Evolutionary conservation across 106 monocot species (phyloP), one percentile per base, ranked within the genome.

Genomic region (Dioscorea dumetorum): DNA sequence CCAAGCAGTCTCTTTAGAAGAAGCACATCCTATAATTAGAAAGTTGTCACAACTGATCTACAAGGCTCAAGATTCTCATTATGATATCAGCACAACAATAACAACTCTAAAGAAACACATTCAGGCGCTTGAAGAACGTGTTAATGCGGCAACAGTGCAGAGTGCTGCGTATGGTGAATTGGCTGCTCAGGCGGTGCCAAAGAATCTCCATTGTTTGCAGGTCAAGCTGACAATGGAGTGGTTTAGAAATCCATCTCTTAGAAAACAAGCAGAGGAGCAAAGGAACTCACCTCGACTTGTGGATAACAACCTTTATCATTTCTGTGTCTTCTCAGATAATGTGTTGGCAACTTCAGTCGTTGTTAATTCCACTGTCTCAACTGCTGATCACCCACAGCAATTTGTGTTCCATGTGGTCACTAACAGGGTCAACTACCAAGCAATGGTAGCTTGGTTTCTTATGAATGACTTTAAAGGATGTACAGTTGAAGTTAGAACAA

Each of bases 371-470:
- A 85, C 89, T 0, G 57, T 89, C 51, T 74, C 72, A 32, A 89
- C 80, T 67, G 82, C 76, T 14, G 80, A 80, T 18, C 85, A 89
- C 60, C 89, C 89, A 24, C 77, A 78, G 34, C 79, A 77, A 53
- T 68, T 85, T 49, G 89, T 85, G 49, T 89, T 89, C 62, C 89
- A 89, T 75, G 74, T 89, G 13, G 77, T 89, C 34, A 89, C 89
- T n/a, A 68, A 78, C 58, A 33, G 18, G 24, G 72, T 75, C 23
- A 79, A 64, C 57, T 89, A 74, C 62, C 35, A 13, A 50, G 76
- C 82, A 17, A 89, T 89, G 89, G 19, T 22, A 12, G 56, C 74
- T 52, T 89, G 89, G 89, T 89, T 89, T 70, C 51, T 72, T 6
- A 74, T 16, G 62, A 77, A 85, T 56, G 63, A 80, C 48, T 80